phyloP scores from a whole-genome alignment of 768 basidiomycete genomes.

The Lentinula aciculospora region DNA sequence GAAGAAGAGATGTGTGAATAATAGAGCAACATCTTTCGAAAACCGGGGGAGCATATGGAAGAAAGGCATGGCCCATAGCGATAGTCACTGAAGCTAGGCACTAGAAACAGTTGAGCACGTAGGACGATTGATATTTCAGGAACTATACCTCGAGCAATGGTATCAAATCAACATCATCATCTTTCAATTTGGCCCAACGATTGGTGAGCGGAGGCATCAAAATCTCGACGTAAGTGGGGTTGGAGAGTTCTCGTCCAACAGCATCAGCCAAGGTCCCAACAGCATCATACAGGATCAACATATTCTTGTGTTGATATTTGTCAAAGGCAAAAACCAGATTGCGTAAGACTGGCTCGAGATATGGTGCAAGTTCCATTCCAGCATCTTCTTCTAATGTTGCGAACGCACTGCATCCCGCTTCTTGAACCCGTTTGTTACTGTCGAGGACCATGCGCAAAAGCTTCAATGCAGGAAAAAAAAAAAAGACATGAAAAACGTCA shows the following conservation, averaged over 20 bases:
- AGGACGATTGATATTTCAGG: neutral
- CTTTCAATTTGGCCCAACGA: slow-evolving; percentile 86
- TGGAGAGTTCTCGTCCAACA: slow-evolving; percentile 83
- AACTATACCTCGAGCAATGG: slow-evolving; percentile 84
- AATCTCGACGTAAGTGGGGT: slow-evolving; percentile 85
- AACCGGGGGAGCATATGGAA: slow-evolving; percentile 83
- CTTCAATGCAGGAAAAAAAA: slow-evolving; percentile 30
- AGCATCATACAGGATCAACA: slow-evolving; percentile 98
- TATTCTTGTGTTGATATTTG: slow-evolving; percentile 99
- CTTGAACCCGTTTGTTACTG: slow-evolving; percentile 98
- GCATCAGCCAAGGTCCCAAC: slow-evolving; percentile 97
- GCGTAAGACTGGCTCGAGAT: slow-evolving; percentile 89
- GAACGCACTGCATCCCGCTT: slow-evolving; percentile 98
- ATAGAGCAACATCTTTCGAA: slow-evolving; percentile 88
- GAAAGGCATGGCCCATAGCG: slow-evolving; percentile 86
- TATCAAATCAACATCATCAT: slow-evolving; percentile 89
- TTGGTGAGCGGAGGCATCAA: slow-evolving; percentile 92
- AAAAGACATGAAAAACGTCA: too few species aligned
- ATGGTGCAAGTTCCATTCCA: slow-evolving; percentile 82
- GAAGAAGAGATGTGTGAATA: slow-evolving; percentile 74
- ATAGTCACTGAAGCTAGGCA: slow-evolving; percentile 97
- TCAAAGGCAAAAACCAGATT: slow-evolving; percentile 95
- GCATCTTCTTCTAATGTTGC: slow-evolving; percentile 99
- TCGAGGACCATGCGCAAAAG: slow-evolving; percentile 96
- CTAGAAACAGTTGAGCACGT: slow-evolving; percentile 35